Conservation (phyloP, 345 rosid species). For the Citrus unshiu region DNA sequence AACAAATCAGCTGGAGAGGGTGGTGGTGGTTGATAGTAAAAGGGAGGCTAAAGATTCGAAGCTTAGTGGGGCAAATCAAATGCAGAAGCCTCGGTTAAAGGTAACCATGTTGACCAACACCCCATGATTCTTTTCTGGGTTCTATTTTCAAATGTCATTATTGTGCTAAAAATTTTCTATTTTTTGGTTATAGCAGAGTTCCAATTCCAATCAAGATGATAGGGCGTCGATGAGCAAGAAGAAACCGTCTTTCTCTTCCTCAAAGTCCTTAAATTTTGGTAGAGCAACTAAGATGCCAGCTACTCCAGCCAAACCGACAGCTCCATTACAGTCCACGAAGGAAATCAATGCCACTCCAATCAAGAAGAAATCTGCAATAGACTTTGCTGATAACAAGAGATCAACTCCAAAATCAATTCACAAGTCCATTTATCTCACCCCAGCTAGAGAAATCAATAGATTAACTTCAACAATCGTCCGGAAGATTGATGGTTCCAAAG, state of each 20-base stretch:
- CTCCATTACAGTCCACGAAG: constrained; percentile 21
- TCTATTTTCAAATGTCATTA: not conserved
- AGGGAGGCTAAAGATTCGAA: constrained; percentile 23
- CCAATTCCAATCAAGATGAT: constrained; percentile 22
- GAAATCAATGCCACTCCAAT: constrained; percentile 39
- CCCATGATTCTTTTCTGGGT: not conserved
- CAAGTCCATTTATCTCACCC: constrained; percentile 60
- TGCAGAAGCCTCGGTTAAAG: constrained; percentile 46
- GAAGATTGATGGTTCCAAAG: constrained; percentile 61
- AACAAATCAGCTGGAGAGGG: constrained; percentile 5
- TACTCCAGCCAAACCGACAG: constrained; percentile 33
- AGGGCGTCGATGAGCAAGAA: constrained; percentile 29
- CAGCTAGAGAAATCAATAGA: constrained; percentile 57
- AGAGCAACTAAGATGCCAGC: constrained; percentile 30
- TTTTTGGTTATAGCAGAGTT: constrained; percentile 29
- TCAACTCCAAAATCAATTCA: constrained; percentile 51
- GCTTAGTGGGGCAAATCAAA: constrained; percentile 23
- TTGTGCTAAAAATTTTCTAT: not conserved
- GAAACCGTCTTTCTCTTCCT: constrained; percentile 32
- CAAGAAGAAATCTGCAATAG: constrained; percentile 25
- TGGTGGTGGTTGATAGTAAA: not conserved
- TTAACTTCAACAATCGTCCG: constrained; percentile 50
- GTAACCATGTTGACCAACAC: constrained; percentile 23
- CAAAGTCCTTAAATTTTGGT: constrained; percentile 20
- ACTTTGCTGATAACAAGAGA: constrained; percentile 29